Percentiles rank a stretch among this genome's conserved stretches.
Conservation (phyloP, 2,329 filamentous ascomycete species). For the Epichloe amarillans region DNA sequence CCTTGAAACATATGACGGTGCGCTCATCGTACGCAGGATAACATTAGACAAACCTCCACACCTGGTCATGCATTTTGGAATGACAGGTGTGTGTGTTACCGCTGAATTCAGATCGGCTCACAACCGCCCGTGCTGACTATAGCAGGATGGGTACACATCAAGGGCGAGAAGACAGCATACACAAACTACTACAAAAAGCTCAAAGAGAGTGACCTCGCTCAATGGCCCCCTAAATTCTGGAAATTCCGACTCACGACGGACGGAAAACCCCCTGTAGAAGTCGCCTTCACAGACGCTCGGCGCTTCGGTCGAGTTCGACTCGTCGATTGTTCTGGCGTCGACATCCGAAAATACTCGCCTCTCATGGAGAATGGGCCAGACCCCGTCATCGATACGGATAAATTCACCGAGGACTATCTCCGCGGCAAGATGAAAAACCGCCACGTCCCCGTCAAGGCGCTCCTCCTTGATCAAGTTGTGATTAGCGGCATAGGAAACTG, state of each 20-base stretch:
- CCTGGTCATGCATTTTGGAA: constrained; percentile 77
- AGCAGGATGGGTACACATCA: constrained; percentile 74
- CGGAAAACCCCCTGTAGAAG: constrained; percentile 39
- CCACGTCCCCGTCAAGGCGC: constrained; percentile 76
- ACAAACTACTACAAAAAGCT: constrained; percentile 70
- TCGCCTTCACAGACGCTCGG: constrained; percentile 75
- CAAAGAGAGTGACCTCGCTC: constrained; percentile 39
- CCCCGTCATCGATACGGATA: constrained; percentile 68
- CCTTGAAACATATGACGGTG: constrained; percentile 16
- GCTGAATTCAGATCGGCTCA: neutral
- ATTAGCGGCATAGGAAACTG: constrained; percentile 94
- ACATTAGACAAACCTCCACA: constrained; percentile 65
- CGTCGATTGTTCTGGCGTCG: constrained; percentile 62
- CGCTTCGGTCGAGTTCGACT: constrained; percentile 69
- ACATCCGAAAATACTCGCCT: constrained; percentile 65
- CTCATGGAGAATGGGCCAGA: constrained; percentile 89
- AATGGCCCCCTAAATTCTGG: constrained; percentile 83
- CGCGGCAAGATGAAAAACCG: constrained; percentile 56
- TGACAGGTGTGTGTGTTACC: constrained; percentile 34
- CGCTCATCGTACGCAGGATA: constrained; percentile 18
- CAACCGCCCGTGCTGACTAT: constrained; percentile 2
- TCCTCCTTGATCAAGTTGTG: constrained; percentile 75
- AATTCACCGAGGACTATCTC: constrained; percentile 67
- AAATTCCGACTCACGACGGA: constrained; percentile 68
- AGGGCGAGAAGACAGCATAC: constrained; percentile 62